Base-by-base conservation (phyloP, 1,139 yeast genomes). In the Yueomyces sp. region DNA sequence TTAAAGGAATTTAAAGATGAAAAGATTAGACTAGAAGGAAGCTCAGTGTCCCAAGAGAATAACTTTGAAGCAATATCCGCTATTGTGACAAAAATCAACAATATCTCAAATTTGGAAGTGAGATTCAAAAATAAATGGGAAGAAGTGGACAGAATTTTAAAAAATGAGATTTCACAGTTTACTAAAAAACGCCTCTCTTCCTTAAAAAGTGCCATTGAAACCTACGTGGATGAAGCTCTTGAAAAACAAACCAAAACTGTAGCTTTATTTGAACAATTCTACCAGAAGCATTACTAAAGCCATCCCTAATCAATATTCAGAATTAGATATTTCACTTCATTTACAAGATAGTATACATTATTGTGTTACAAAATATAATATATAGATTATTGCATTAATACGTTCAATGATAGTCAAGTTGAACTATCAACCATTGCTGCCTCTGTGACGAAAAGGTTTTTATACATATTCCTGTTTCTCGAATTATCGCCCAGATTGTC, bases 141-240 rank as follows among this genome's bases (percentile, higher is more conserved):
- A 38, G 67, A 66, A 9, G 72, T 83, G 25, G 77, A 84, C 44
- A 72, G 70, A 28, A 76, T 75, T 9, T 83, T 91, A 42, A 81
- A 76, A 55, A 60, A 62, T 36, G 96, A 91, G 56, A 65, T 91
- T 41, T 75, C 72, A 27, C 65, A 59, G 34, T 85, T 89, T 59
- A 95, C 86, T 57, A 67, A 69, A 39, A 93, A 81, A 44, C 84
- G 81, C 55, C 75, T 87, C n/a, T 11, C 6, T 5, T 11, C 8
- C 35, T 9, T 33, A 2, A 33, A 6, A 11, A 7, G 11, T 94
- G 56, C 98, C 91, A 62, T 78, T 93, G 46, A 77, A 94, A 27
- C 84, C 89, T 41, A 19, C 19, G 19, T 19, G 19, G 19, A 19
- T 19, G 19, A 19, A 19, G 19, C 19, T 19, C 19, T 19, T 19